A percentile compares a stretch with the other conserved stretches of the same genome.
These are phyloP conservation scores for Vitrella brassicaformis DNA, from an alignment of 73 alveolate genomes.

Conservation along the genomic window DNA sequence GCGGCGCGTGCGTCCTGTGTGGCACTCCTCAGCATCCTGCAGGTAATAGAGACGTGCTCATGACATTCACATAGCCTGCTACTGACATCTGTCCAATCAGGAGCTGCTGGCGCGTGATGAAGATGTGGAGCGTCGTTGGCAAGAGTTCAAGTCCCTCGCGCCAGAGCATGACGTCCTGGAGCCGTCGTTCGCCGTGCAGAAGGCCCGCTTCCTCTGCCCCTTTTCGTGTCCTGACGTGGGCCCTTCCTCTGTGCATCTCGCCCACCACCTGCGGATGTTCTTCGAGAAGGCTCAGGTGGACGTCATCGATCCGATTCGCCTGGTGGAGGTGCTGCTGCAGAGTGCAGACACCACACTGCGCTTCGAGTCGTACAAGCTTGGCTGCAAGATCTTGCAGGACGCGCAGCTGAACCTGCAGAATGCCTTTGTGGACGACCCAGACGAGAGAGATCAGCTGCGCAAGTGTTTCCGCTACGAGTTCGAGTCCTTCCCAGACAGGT, in stretches of 20 bases:
- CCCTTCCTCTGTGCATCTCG: no score
- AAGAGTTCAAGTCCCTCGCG: no score
- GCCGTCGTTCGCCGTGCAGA: conserved; percentile 15
- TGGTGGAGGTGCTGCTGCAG: conserved; percentile 12
- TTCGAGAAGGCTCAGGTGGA: conserved; percentile 27
- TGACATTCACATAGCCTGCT: no score
- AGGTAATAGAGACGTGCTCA: no score
- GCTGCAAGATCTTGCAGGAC: conserved; percentile 16
- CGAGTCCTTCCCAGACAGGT: conserved; percentile 6
- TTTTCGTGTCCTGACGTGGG: no score
- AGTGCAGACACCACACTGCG: conserved; percentile 13
- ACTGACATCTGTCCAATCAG: no score
- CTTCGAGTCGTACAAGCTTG: conserved; percentile 11
- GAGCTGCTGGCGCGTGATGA: no score
- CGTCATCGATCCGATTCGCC: conserved; percentile 14
- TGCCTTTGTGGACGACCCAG: conserved; percentile 6
- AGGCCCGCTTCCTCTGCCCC: conserved; percentile 24
- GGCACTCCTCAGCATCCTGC: no score
- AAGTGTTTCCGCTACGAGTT: background rate
- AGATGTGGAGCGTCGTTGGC: no score
- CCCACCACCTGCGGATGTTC: conserved; percentile 4
- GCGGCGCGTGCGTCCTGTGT: no score
- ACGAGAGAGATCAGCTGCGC: background rate
- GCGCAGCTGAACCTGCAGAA: conserved; percentile 15
- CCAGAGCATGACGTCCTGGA: no score